Evolutionary conservation across 2,329 filamentous ascomycete genomes (phyloP).

Genomic region (Alternaria consortialis): DNA sequence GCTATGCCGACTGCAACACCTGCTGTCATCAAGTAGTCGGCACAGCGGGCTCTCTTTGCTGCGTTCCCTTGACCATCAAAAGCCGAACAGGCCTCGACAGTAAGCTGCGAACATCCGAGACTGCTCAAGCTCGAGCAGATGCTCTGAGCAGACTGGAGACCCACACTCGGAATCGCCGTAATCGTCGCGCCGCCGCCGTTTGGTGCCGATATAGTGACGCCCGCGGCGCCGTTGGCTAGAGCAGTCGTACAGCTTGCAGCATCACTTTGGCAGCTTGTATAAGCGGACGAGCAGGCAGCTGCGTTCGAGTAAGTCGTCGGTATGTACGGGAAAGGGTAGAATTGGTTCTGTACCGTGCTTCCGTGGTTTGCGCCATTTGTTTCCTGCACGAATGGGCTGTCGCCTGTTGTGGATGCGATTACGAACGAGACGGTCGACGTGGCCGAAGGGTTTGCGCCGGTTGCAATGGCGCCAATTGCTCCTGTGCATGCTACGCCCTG

Average conservation of each 20-base stretch:
- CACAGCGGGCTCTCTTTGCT: conserved; percentile 24
- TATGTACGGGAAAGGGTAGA: conserved; percentile 63
- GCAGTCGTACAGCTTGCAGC: conserved; percentile 51
- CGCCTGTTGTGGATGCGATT: conserved; percentile 28
- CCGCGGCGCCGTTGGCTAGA: conserved; percentile 59
- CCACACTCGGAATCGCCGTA: conserved; percentile 51
- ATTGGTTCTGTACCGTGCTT: conserved; percentile 58
- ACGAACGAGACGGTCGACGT: conserved; percentile 31
- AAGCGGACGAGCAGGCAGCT: conserved; percentile 63
- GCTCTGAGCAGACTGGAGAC: conserved; percentile 35
- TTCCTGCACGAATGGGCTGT: conserved; percentile 34
- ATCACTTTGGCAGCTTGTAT: conserved; percentile 61
- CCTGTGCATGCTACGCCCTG: conserved; percentile 66
- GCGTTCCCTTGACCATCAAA: conserved; percentile 51
- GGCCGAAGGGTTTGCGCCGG: conserved; percentile 28
- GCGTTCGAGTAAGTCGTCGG: conserved; percentile 63
- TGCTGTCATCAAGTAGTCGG: conserved; percentile 31
- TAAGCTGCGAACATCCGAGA: conserved; percentile 59
- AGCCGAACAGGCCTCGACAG: conserved; percentile 56
- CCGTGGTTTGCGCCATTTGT: conserved; percentile 26
- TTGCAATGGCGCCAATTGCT: conserved; percentile 14
- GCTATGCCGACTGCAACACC: conserved; percentile 55
- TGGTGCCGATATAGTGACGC: conserved; percentile 61
- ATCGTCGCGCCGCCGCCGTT: conserved; percentile 63
- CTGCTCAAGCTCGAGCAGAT: conserved; percentile 52